Evolutionary conservation across 2,329 filamentous ascomycete genomes (phyloP).

Genomic region (Xylaria sp.): DNA sequence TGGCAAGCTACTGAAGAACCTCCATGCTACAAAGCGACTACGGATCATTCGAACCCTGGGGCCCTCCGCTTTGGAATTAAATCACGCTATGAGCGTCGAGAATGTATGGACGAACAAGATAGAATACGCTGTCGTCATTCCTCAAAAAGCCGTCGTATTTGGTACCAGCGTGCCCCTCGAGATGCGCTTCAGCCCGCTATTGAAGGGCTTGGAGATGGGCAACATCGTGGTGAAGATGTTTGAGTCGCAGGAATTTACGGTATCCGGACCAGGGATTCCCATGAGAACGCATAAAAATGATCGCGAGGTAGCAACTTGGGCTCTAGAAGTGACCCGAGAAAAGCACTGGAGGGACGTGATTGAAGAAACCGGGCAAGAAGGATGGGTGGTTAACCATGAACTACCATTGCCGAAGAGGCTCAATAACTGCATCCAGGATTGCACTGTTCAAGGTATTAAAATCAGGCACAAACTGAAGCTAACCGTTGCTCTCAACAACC

Average conservation of each 20-base stretch:
- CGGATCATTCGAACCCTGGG: constrained; percentile 82
- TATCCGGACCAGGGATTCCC: constrained; percentile 58
- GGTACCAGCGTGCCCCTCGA: constrained; percentile 86
- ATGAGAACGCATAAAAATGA: constrained; percentile 69
- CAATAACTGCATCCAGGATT: constrained; percentile 86
- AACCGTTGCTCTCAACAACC: constrained; percentile 90
- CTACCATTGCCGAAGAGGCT: constrained; percentile 82
- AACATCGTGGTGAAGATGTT: constrained; percentile 82
- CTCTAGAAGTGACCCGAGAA: constrained; percentile 63
- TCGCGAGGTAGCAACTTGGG: constrained; percentile 71
- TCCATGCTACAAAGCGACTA: constrained; percentile 81
- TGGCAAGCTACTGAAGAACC: constrained; percentile 88
- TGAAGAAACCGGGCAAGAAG: constrained; percentile 73
- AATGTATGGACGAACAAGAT: constrained; percentile 99
- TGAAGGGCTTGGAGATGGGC: constrained; percentile 90
- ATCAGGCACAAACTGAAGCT: constrained; percentile 92
- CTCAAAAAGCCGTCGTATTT: constrained; percentile 93
- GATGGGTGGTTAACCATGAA: constrained; percentile 69
- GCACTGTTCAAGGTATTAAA: constrained; percentile 89
- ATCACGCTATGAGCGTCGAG: constrained; percentile 93
- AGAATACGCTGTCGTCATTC: constrained; percentile 92
- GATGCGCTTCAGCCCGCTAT: constrained; percentile 85
- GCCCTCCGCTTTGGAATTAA: constrained; percentile 77
- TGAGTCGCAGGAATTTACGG: constrained; percentile 77
- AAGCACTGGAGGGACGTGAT: constrained; percentile 76